These are phyloP conservation scores for Cladosporium colombiae DNA, from an alignment of 2,329 filamentous ascomycete species.

Conservation along the genomic window DNA sequence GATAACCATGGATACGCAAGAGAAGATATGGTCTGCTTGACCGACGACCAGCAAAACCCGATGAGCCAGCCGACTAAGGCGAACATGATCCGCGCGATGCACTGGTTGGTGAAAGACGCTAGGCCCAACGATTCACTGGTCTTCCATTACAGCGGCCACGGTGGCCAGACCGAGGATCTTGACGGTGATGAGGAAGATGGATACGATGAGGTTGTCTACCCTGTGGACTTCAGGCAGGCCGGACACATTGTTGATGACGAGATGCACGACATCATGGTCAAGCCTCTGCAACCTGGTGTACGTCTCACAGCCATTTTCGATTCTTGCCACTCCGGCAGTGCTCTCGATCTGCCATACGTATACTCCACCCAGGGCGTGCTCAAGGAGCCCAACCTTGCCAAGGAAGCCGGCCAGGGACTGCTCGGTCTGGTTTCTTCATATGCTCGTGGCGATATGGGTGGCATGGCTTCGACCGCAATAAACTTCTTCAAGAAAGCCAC, in stretches of 20 bases:
- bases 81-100: slow-evolving; percentile 94
- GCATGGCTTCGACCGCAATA: slow-evolving; percentile 78
- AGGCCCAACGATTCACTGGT: slow-evolving; percentile 91
- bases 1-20: slow-evolving; percentile 88
- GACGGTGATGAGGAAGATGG: slow-evolving; percentile 81
- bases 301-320: slow-evolving; percentile 81
- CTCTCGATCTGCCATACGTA: slow-evolving; percentile 74
- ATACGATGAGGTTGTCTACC: slow-evolving; percentile 82
- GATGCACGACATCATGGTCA: slow-evolving; percentile 79
- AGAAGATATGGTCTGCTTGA: slow-evolving; percentile 96
- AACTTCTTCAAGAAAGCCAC: slow-evolving; percentile 86
- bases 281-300: slow-evolving; percentile 76
- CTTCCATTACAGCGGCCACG: slow-evolving; percentile 93
- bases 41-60: slow-evolving; percentile 93
- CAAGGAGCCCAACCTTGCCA: slow-evolving; percentile 79
- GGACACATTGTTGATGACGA: slow-evolving; percentile 83
- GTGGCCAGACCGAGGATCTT: slow-evolving; percentile 76
- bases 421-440: slow-evolving; percentile 74
- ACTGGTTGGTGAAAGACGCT: slow-evolving; percentile 95
- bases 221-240: slow-evolving; percentile 76
- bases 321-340: slow-evolving; percentile 77
- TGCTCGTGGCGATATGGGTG: slow-evolving; percentile 77
- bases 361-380: slow-evolving; percentile 79
- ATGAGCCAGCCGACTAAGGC: slow-evolving; percentile 97
- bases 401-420: slow-evolving; percentile 73